Base-by-base conservation (phyloP, 202 grass and related monocot species). In the Elaeis oleifera region DNA sequence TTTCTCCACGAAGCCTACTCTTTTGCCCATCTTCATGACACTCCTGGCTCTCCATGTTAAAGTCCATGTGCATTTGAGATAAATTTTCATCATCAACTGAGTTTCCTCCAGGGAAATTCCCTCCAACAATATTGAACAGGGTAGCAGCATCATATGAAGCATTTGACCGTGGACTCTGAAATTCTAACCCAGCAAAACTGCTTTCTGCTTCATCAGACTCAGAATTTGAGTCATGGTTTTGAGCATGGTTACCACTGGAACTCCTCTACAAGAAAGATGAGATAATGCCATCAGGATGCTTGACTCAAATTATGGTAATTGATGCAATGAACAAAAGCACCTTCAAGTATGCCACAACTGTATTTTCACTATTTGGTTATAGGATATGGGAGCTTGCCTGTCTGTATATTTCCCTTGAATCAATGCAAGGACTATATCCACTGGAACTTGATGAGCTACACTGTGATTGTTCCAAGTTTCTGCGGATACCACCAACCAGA, bases 171-270 rank as follows among this genome's bases (percentile, higher is more conserved):
- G 64, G 65, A 67, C 11, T 80, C 19, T 70, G 58, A 63, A 23
- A 44, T 22, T 85, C 66, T 50, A 68, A 49, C 26, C 69, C 72
- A 51, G 58, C 80, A 31, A 80, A 65, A 28, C 53, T 78, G 63
- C 86, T 96, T 76, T 96, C 90, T 67, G 81, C 90, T 86, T 90
- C 90, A 75, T 96, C 86, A 68, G 86, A 96, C 56, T 96, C 86
- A 64, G 84, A 90, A 51, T 79, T 58, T 19, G 44, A 65, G 25
- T 78, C 81, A 20, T 68, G 59, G 5, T 63, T 54, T 21, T 78
- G 57, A 4, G 75, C 61, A 8, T 71, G 69, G 50, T 80, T 63
- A 49, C 54, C 72, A 22, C 62, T 75, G 65, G 57, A 86, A 65
- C 55, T 63, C 50, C 64, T 84, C 83, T 84, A 64, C 54, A 70